These are phyloP conservation scores for Cenchrus fungigraminus DNA, from an alignment of 176 grass and related monocot genomes.

Conservation along the genomic window DNA sequence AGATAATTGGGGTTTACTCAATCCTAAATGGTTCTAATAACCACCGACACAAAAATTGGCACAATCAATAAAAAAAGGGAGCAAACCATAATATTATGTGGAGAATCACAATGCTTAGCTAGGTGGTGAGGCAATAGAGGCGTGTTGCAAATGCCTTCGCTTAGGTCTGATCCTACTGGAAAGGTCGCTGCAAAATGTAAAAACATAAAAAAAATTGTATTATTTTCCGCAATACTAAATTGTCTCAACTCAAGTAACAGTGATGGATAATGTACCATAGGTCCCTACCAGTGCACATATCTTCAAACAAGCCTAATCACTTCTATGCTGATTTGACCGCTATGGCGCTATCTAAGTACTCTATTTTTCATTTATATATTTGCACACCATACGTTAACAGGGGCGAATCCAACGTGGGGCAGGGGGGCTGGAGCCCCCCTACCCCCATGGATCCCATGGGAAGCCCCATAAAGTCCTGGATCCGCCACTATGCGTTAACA, in stretches of 20 bases:
- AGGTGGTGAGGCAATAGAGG: not conserved
- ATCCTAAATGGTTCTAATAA: not conserved
- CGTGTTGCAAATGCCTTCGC: not conserved
- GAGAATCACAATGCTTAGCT: conserved; percentile 2
- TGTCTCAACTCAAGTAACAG: not conserved
- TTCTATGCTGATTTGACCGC: not conserved
- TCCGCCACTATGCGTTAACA: not conserved
- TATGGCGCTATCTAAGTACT: not conserved
- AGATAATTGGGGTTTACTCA: not conserved
- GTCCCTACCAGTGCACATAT: not conserved
- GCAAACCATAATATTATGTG: not conserved
- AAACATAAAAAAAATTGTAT: not conserved
- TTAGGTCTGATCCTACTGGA: not conserved
- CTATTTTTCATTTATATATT: not conserved
- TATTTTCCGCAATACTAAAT: not conserved
- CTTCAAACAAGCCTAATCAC: not conserved
- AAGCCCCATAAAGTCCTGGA: no score
- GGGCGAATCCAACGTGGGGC: no score
- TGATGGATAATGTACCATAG: no score
- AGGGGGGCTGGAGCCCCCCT: no score
- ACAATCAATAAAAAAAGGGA: not conserved
- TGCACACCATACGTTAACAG: not conserved
- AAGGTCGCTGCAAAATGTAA: not conserved
- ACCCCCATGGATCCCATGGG: no score
- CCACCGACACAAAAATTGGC: not conserved